phyloP scores from a whole-genome alignment of 202 grass and related monocot genomes.

The Panicum hallii region DNA sequence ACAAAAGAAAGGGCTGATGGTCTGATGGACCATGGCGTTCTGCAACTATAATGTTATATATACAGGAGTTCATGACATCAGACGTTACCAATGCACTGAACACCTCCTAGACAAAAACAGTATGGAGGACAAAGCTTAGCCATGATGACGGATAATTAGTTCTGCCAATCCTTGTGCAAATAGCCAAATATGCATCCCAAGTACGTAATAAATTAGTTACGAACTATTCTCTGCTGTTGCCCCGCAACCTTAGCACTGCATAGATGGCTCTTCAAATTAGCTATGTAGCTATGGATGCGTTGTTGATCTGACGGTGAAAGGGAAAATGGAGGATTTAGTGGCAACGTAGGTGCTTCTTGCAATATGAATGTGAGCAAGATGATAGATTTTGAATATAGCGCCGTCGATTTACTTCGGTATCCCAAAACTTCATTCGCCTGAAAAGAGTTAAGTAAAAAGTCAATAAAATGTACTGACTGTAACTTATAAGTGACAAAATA shows the following conservation, averaged over 20 bases:
- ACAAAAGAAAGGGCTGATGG: neutral
- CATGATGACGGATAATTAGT: slow-evolving; percentile 22
- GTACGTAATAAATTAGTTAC: slow-evolving; percentile 36
- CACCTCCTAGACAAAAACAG: slow-evolving; percentile 42
- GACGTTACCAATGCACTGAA: slow-evolving; percentile 1
- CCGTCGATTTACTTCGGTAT: slow-evolving; percentile 47
- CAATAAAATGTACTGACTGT: neutral
- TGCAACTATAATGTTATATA: slow-evolving; percentile 5
- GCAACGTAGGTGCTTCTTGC: slow-evolving; percentile 62
- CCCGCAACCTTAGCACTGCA: slow-evolving; percentile 42
- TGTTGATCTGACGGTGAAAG: slow-evolving; percentile 54
- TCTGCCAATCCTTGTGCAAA: slow-evolving; percentile 41
- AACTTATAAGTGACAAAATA: slow-evolving; percentile 12
- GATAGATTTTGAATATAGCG: slow-evolving; percentile 72
- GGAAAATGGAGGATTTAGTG: slow-evolving; percentile 58
- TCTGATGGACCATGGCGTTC: slow-evolving; percentile 3
- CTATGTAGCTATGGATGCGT: slow-evolving; percentile 62
- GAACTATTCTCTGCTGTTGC: slow-evolving; percentile 41
- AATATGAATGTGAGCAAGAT: slow-evolving; percentile 69
- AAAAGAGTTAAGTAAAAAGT: slow-evolving; percentile 18
- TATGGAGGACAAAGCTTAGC: slow-evolving; percentile 2
- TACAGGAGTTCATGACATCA: slow-evolving; percentile 12
- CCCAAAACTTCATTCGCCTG: slow-evolving; percentile 74
- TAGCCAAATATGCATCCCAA: neutral
- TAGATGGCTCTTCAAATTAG: slow-evolving; percentile 64